phyloP scores from a whole-genome alignment of 2,329 filamentous ascomycete genomes.

The Pseudogymnoascus pannorum region DNA sequence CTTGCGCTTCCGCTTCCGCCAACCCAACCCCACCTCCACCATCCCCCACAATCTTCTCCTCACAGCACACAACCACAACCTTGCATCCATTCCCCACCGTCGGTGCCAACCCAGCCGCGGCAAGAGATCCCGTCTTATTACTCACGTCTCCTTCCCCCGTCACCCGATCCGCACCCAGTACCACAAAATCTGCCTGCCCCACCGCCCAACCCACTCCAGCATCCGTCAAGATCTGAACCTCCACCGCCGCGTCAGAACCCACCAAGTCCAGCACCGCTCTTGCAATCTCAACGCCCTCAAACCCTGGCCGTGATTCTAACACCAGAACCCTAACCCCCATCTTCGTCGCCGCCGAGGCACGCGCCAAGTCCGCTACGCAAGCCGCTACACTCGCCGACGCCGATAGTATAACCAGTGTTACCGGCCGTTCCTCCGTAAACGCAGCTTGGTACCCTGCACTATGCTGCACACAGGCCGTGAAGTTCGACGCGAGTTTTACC shows the following conservation, averaged over 20 bases:
- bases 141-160: conserved; percentile 49
- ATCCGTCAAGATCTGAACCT: conserved; percentile 44
- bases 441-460: conserved; percentile 13
- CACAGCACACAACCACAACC: conserved; percentile 50
- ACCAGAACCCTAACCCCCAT: conserved; percentile 41
- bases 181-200: conserved; percentile 44
- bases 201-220: conserved; percentile 50
- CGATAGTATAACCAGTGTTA: conserved; percentile 53
- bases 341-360: conserved; percentile 29
- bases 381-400: conserved; percentile 53
- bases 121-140: conserved; percentile 60
- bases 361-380: conserved; percentile 33
- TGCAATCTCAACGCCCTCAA: conserved; percentile 52
- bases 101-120: conserved; percentile 48
- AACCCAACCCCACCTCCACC: conserved; percentile 25
- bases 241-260: conserved; percentile 22
- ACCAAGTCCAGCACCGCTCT: conserved; percentile 33
- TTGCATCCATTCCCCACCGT: conserved; percentile 38
- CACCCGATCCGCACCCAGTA: conserved; percentile 60
- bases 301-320: conserved; percentile 60
- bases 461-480: conserved; percentile 26
- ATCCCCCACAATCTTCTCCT: conserved; percentile 50
- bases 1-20: conserved; percentile 32
- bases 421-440: not conserved
- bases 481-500: conserved; percentile 17